phyloP scores from a whole-genome alignment of 139 green algal species.

The Asterochloris sp. region DNA sequence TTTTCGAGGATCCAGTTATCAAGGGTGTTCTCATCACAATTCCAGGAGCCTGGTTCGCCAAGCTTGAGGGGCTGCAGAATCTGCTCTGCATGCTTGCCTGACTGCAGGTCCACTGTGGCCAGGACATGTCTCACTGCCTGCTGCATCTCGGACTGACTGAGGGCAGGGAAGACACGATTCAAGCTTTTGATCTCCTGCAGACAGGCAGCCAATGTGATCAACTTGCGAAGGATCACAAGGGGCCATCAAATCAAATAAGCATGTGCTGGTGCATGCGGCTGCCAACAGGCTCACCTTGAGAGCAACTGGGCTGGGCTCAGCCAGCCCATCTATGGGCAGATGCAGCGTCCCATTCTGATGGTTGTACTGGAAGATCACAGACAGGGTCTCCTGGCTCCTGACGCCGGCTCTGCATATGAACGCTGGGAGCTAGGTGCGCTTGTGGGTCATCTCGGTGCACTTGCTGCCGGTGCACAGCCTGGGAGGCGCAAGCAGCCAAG shows the following conservation, averaged over 20 bases:
- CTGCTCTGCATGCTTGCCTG: not conserved
- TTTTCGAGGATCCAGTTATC: constrained; percentile 4
- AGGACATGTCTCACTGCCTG: constrained; percentile 8
- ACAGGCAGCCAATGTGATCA: not conserved
- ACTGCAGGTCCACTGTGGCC: not conserved
- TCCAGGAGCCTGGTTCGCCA: not conserved
- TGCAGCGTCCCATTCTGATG: constrained; percentile 47
- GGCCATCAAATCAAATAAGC: not conserved
- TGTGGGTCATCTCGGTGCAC: no score
- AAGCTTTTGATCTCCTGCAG: constrained; percentile 20
- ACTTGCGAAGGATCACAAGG: not conserved
- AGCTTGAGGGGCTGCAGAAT: not conserved
- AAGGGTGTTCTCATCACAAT: not conserved
- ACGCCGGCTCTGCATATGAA: not conserved
- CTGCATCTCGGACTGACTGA: constrained; percentile 23
- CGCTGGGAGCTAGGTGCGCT: not conserved
- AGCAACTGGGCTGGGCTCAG: constrained; percentile 6
- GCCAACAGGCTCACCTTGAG: not conserved
- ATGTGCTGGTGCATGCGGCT: not conserved
- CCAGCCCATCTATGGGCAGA: constrained; percentile 19
- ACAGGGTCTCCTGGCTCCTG: not conserved
- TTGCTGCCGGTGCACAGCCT: no score
- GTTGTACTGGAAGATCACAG: constrained; percentile 42
- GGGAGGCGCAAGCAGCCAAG: no score
- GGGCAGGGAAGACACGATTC: constrained; percentile 3